Conservation (phyloP, 2,329 filamentous ascomycete genomes). For the Diaporthe amygdali region DNA sequence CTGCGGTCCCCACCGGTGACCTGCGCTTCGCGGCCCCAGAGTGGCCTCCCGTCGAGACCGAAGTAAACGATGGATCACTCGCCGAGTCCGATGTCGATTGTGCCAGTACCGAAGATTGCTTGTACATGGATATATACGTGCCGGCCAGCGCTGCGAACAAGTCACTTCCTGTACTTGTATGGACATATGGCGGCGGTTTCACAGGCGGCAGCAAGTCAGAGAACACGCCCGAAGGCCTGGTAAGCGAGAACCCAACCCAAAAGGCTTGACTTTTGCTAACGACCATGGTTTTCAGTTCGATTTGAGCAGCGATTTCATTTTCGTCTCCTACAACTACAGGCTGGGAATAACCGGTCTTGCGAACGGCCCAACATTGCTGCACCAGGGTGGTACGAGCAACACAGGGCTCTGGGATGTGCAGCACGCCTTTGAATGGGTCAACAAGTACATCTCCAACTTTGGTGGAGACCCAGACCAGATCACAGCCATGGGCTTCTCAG, state of each 20-base stretch:
- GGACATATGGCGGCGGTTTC: constrained; percentile 52
- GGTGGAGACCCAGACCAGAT: constrained; percentile 46
- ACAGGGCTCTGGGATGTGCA: constrained; percentile 43
- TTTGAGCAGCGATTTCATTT: constrained; percentile 38
- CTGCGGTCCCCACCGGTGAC: constrained; percentile 37
- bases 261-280: constrained; percentile 40
- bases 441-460: constrained; percentile 44
- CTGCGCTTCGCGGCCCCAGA: constrained; percentile 39
- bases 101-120: constrained; percentile 47
- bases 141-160: constrained; percentile 46
- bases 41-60: constrained; percentile 38
- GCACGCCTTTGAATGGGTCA: constrained; percentile 47
- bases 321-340: constrained; percentile 54
- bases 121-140: constrained; percentile 54
- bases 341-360: constrained; percentile 52
- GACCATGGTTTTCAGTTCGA: constrained; percentile 35
- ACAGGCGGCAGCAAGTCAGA: constrained; percentile 44
- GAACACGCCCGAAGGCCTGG: constrained; percentile 40
- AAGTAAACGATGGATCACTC: constrained; percentile 37
- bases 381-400: constrained; percentile 46
- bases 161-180: constrained; percentile 50
- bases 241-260: constrained; percentile 35
- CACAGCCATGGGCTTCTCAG: constrained; percentile 49
- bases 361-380: constrained; percentile 33
- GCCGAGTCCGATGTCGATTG: constrained; percentile 39